phyloP scores from a whole-genome alignment of 148 eudicot species.

The Rhododendron vialii region DNA sequence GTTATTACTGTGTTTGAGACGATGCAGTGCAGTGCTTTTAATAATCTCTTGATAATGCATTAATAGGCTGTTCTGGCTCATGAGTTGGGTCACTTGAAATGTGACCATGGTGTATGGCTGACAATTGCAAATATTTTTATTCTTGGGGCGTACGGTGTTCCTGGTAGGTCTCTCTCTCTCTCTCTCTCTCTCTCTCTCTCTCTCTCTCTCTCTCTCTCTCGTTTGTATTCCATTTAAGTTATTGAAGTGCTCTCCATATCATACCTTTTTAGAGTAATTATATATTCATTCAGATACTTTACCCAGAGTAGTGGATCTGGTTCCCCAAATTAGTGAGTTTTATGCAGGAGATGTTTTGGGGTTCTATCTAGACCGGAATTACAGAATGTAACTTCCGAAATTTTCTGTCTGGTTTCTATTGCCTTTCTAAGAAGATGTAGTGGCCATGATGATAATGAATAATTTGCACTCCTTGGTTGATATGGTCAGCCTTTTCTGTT shows the following conservation, averaged over 20 bases:
- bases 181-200: neutral
- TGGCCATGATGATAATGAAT: neutral
- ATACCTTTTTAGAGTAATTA: neutral
- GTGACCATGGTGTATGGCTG: slow-evolving; percentile 97
- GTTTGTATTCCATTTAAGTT: neutral
- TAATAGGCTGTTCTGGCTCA: slow-evolving; percentile 93
- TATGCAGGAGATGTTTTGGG: neutral
- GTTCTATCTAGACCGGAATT: neutral
- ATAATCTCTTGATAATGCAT: slow-evolving; percentile 8
- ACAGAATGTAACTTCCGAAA: neutral
- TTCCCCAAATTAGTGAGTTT: neutral
- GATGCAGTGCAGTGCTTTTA: neutral
- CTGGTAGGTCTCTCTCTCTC: slow-evolving; percentile 43
- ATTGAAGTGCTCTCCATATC: neutral
- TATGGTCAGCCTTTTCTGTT: neutral
- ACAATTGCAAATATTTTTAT: slow-evolving; percentile 84
- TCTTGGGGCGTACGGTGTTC: slow-evolving; percentile 82
- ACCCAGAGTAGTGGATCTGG: neutral
- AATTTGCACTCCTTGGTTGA: neutral
- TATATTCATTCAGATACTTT: neutral
- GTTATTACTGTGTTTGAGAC: neutral
- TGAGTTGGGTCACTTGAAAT: slow-evolving; percentile 97
- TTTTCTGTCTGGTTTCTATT: neutral
- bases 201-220: neutral
- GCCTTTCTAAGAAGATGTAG: neutral